Conservation (phyloP, 352 stramenopile genomes). For the Phytopythium montanum region DNA sequence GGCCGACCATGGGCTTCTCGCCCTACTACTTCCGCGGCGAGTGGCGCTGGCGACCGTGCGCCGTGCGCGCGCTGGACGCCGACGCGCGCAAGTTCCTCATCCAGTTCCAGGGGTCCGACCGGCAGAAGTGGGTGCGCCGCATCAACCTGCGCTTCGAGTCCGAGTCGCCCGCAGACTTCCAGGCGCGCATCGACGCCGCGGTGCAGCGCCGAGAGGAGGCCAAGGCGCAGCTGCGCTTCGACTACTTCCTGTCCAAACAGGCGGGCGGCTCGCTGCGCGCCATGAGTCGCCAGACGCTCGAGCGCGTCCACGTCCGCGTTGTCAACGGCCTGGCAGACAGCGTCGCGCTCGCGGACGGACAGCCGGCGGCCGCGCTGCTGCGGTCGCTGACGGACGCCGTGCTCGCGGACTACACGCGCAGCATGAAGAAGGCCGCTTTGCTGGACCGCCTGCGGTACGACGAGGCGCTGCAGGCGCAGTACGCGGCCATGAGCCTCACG, state of each 20-base stretch:
- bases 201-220: conserved; percentile 56
- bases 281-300: conserved; percentile 77
- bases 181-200: conserved; percentile 69
- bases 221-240: conserved; percentile 88
- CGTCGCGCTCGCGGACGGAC: conserved; percentile 54
- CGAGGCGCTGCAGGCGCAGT: conserved; percentile 59
- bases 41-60: conserved; percentile 80
- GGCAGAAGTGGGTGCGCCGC: conserved; percentile 81
- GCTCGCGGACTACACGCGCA: conserved; percentile 88
- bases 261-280: conserved; percentile 59
- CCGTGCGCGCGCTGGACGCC: conserved; percentile 61
- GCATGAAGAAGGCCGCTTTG: conserved; percentile 92
- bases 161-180: conserved; percentile 67
- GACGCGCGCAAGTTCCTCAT: conserved; percentile 71
- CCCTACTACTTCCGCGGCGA: conserved; percentile 85
- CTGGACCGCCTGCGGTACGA: conserved; percentile 57
- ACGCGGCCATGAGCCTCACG: conserved; percentile 61
- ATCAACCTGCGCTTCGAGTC: conserved; percentile 92
- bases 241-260: conserved; percentile 88
- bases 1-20: conserved; percentile 40
- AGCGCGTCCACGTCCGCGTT: conserved; percentile 82
- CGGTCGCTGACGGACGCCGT: conserved; percentile 82
- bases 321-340: conserved; percentile 70
- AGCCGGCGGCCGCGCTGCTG: conserved; percentile 61
- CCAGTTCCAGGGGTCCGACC: conserved; percentile 83